Evolutionary conservation across 2,329 filamentous ascomycete species (phyloP).

Genomic region (Sarocladium brachiariae): DNA sequence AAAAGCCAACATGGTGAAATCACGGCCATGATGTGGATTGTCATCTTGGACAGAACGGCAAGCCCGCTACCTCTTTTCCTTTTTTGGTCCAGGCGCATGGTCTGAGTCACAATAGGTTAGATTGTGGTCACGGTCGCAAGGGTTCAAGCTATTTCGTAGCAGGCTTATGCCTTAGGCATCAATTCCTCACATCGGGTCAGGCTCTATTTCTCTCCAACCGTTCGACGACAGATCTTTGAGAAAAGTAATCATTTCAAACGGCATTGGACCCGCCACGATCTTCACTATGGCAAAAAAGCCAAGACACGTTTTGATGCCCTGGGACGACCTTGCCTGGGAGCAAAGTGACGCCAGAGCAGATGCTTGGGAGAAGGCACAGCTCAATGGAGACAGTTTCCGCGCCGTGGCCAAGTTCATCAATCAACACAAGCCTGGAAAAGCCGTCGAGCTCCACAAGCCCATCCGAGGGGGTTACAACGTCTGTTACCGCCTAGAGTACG

Average conservation of each 20-base stretch:
- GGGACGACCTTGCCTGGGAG: slow-evolving; percentile 24
- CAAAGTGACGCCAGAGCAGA: slow-evolving; percentile 18
- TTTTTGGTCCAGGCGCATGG: too few species aligned
- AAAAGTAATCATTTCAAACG: background rate
- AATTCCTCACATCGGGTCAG: background rate
- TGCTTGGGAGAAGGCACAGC: slow-evolving; percentile 19
- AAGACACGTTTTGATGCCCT: slow-evolving; percentile 17
- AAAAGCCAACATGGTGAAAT: too few species aligned
- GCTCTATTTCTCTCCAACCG: background rate
- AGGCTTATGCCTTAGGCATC: background rate
- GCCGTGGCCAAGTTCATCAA: slow-evolving; percentile 17
- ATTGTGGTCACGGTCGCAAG: background rate
- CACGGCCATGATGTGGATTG: too few species aligned
- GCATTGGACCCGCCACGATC: background rate
- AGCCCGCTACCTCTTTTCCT: too few species aligned
- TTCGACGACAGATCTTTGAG: background rate
- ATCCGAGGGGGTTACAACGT: slow-evolving; percentile 24
- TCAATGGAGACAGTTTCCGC: slow-evolving; percentile 14
- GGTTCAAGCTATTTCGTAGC: background rate
- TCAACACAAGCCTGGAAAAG: slow-evolving; percentile 19
- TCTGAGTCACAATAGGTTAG: too few species aligned
- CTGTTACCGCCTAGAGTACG: slow-evolving; percentile 24
- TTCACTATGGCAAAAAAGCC: slow-evolving; percentile 18
- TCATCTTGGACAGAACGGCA: too few species aligned
- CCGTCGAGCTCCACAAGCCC: slow-evolving; percentile 16